Base-by-base conservation (phyloP, 805 yeast genomes). In the Lipomyces kockii region DNA sequence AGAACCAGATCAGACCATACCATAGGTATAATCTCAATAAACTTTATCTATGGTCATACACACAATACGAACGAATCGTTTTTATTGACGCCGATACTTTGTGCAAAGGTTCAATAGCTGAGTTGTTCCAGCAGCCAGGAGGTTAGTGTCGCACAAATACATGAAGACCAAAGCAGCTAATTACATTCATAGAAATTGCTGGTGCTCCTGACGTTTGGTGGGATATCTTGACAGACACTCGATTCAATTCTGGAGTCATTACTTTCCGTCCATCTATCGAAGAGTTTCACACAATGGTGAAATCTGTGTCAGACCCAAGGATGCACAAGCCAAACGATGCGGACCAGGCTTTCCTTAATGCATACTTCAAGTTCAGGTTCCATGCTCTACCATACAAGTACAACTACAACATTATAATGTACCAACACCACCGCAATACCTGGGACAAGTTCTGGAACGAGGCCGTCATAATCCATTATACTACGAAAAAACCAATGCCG, bases 11-110 rank as follows among this genome's bases (percentile, higher is more conserved):
- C 54, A 56, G 74, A 46, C 64, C 73, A 43, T 74, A 64, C 35
- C 72, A 71, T 49, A 39, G 67, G 20, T 74, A 68, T 55, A 74
- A 78, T 5, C 80, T 83, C 69, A 83, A 88, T 58, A 89, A 89
- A 74, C 76, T 88, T 35, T 80, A 82, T 61, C 77, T 86, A 46
- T 88, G 91, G 90, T 74, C 77, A 20, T 80, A 82, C 65, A 74
- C 76, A 34, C 79, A 78, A 54, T 79, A 73, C 71, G 70, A 81
- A n/a, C 78, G 78, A 60, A 77, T 85, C 2, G 81, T 85, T 46
- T 85, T 83, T 71, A 76, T 86, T 53, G 89, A 85, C 73, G 82
- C 85, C 22, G 89, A 85, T 73, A 83, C 86, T 8, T 76, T 85
- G 17, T 71, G 74, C 59, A 72, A 71, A 58, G 68, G 64, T n/a